A percentile compares a stretch with the other conserved stretches of the same genome.
These are phyloP conservation scores for Chaetomium strumarium DNA, from an alignment of 2,329 filamentous ascomycete species.

Conservation along the genomic window DNA sequence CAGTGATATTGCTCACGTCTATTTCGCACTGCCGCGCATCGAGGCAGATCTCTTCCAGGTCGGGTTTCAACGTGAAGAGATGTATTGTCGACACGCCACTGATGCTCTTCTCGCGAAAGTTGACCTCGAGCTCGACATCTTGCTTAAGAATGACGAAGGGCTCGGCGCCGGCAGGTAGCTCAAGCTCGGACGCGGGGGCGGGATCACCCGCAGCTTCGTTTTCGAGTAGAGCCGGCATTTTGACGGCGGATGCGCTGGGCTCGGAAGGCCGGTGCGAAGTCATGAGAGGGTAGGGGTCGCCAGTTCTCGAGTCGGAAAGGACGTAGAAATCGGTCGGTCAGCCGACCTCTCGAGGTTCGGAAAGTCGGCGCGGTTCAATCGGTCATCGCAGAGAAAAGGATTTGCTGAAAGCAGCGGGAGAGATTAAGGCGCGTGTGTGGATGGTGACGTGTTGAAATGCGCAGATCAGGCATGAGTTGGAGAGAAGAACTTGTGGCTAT, in stretches of 20 bases:
- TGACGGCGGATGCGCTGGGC: neutral
- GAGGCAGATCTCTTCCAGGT: constrained; percentile 52
- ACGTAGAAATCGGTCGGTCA: constrained; percentile 3
- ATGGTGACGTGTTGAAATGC: neutral
- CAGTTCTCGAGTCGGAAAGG: neutral
- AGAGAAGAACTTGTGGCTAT: neutral
- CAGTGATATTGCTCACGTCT: constrained; percentile 46
- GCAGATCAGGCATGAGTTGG: neutral
- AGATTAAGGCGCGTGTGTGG: too few species aligned
- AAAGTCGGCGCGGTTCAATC: constrained; percentile 5
- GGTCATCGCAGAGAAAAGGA: constrained; percentile 12
- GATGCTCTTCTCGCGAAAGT: constrained; percentile 70
- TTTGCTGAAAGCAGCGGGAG: neutral
- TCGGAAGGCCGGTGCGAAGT: neutral
- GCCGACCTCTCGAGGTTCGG: constrained; percentile 14
- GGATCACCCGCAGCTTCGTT: constrained; percentile 13
- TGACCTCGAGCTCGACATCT: constrained; percentile 81
- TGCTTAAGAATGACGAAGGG: constrained; percentile 65
- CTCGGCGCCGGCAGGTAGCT: constrained; percentile 23
- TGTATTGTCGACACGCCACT: constrained; percentile 77
- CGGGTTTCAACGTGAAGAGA: constrained; percentile 57
- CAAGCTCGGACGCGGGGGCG: constrained; percentile 12
- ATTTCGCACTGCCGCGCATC: constrained; percentile 60
- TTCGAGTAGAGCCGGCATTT: constrained; percentile 27
- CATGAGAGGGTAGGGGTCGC: neutral